Base-by-base conservation (phyloP, 345 rosid species). In the Acer saccharum region DNA sequence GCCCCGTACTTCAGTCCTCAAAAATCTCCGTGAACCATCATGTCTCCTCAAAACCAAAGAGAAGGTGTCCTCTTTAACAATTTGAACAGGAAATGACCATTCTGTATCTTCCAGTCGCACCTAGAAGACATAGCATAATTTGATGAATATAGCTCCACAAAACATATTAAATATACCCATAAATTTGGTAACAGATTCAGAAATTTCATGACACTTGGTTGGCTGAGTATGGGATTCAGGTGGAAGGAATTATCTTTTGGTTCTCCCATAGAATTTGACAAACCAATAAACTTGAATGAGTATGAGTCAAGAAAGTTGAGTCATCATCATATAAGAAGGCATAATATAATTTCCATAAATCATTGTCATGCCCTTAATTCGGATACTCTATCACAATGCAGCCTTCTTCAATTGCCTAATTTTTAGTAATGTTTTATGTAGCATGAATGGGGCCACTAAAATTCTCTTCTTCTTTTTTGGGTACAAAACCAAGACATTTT, bases 51-150 rank as follows among this genome's bases (percentile, higher is more conserved):
- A 82, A 81, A 91, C 93, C 87, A 96, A 79, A 76, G 86, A 84
- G 78, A 96, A 80, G n/a, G 97, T 92, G 84, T 94, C 99, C 84
- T 96, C 99, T 77, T 91, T 92, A 71, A 84, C 50, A 82, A 96
- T 86, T 81, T 90, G 89, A 79, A 96, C 81, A 41, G 99, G 98
- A 83, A 85, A 94, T 68, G 99, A 96, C 99, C 99, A 96, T 63
- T 89, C 88, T 71, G 99, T 92, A 78, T 86, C 91, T 88, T 83
- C 89, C 77, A 92, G 72, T 41, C 89, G 89, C 63, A 94, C 94
- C 99, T 96, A 79, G 64, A 82, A 81, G 48, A 48, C 67, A 74
- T 65, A 73, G 32, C 63, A 72, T 67, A 48, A 70, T 10, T 48
- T 43, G 71, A 48, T 54, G 39, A 14, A 32, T 23, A 69, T 62